These are phyloP conservation scores for Logfia minima DNA, from an alignment of 129 eudicot species.

Conservation along the genomic window DNA sequence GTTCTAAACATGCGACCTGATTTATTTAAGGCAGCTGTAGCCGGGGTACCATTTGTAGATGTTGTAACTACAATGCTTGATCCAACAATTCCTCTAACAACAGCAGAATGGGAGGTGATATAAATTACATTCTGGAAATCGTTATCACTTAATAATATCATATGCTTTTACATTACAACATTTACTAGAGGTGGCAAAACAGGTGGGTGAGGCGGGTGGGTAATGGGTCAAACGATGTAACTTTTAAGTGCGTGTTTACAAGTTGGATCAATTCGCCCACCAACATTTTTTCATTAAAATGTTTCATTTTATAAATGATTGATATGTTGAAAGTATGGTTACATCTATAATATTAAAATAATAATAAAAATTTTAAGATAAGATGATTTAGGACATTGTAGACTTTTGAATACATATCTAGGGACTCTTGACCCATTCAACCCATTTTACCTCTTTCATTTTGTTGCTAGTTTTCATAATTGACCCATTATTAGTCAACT, in stretches of 20 bases:
- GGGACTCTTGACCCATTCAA: neutral
- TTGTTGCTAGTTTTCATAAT: neutral
- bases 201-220: neutral
- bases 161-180: neutral
- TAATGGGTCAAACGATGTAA: neutral
- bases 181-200: neutral
- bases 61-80: conserved; percentile 98
- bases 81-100: conserved; percentile 96
- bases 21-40: conserved; percentile 89
- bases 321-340: neutral
- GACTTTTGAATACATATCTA: neutral
- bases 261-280: neutral
- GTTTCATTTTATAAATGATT: neutral
- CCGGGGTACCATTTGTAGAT: conserved; percentile 97
- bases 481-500: neutral
- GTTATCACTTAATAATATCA: neutral
- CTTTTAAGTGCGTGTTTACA: neutral
- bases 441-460: neutral
- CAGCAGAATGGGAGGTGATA: conserved; percentile 96
- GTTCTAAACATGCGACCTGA: conserved; percentile 94
- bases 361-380: neutral
- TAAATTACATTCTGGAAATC: conserved; percentile 7
- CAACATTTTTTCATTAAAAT: neutral
- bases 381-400: neutral
- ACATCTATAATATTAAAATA: neutral